A percentile compares a stretch with the other conserved stretches of the same genome.
phyloP scores from a whole-genome alignment of 192 early-diverging fungal genomes.

The Coemansia interrupta region DNA sequence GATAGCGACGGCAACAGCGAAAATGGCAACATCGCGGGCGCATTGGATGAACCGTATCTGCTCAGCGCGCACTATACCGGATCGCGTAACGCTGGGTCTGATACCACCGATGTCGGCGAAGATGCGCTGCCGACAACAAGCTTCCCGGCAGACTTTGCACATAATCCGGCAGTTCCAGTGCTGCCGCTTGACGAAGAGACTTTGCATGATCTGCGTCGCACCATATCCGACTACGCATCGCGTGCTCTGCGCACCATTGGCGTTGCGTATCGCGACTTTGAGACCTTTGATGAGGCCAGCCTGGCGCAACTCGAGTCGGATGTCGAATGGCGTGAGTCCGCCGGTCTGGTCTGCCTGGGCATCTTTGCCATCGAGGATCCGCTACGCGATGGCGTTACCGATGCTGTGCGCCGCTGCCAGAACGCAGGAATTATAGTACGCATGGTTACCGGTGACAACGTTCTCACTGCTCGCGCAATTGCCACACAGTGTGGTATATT shows the following conservation, averaged over 20 bases:
- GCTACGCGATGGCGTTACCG: conserved; percentile 88
- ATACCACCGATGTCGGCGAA: conserved; percentile 47
- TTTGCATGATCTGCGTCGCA: conserved; percentile 40
- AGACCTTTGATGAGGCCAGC: conserved; percentile 56
- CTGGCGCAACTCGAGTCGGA: conserved; percentile 42
- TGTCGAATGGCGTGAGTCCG: conserved; percentile 49
- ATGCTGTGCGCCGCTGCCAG: conserved; percentile 84
- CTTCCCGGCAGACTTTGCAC: conserved; percentile 46
- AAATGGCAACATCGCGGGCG: background rate
- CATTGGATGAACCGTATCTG: conserved; percentile 22
- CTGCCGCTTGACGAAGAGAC: conserved; percentile 51
- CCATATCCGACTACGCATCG: conserved; percentile 48
- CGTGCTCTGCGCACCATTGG: conserved; percentile 88
- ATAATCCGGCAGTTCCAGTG: conserved; percentile 50
- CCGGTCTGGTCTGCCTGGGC: conserved; percentile 72
- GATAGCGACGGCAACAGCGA: conserved; percentile 6
- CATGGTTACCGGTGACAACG: conserved; percentile 99
- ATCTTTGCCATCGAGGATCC: conserved; percentile 98
- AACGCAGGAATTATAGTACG: conserved; percentile 91
- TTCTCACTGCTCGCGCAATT: conserved; percentile 89
- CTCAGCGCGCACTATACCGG: conserved; percentile 46
- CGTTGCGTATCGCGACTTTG: conserved; percentile 80
- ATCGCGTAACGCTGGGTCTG: conserved; percentile 36
- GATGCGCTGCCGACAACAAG: conserved; percentile 13
- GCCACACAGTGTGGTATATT: conserved; percentile 92